These are phyloP conservation scores for Eutrema japonicum DNA, from an alignment of 345 rosid species.

Conservation along the genomic window DNA sequence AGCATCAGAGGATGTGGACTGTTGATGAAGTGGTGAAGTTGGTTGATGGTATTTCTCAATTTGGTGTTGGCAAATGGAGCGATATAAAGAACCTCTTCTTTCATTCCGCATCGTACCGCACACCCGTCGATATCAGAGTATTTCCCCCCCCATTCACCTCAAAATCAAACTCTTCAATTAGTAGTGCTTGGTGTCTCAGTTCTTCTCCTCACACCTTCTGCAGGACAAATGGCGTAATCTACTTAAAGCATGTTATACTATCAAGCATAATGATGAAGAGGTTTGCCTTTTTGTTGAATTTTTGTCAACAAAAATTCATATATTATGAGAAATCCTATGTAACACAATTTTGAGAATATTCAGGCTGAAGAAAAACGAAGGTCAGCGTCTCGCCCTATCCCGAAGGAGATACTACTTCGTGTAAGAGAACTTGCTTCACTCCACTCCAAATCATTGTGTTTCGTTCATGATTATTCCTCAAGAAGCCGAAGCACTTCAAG, in stretches of 20 bases:
- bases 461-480: constrained; percentile 30
- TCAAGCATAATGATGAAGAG: constrained; percentile 52
- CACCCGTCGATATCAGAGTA: constrained; percentile 94
- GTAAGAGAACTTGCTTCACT: constrained; percentile 69
- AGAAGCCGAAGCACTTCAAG: constrained; percentile 45
- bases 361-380: constrained; percentile 59
- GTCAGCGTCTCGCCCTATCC: constrained; percentile 52
- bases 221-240: constrained; percentile 99
- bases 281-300: constrained; percentile 40
- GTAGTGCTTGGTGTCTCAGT: constrained; percentile 13
- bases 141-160: constrained; percentile 1
- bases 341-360: constrained; percentile 30
- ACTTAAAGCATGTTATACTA: constrained; percentile 60
- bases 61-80: constrained; percentile 94
- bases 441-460: constrained; percentile 42
- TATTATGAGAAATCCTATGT: constrained; percentile 4
- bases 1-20: constrained; percentile 91
- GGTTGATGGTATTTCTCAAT: constrained; percentile 83
- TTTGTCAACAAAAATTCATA: not conserved
- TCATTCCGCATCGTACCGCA: constrained; percentile 68
- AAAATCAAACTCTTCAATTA: constrained; percentile 5
- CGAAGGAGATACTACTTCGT: constrained; percentile 59
- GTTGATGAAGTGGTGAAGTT: constrained; percentile 72
- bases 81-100: constrained; percentile 78
- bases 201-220: constrained; percentile 25